A percentile compares a stretch with the other conserved stretches of the same genome.
Evolutionary conservation across 1,284 basidiomycete genomes (phyloP).

Genomic region (Boletellus deceptivus): DNA sequence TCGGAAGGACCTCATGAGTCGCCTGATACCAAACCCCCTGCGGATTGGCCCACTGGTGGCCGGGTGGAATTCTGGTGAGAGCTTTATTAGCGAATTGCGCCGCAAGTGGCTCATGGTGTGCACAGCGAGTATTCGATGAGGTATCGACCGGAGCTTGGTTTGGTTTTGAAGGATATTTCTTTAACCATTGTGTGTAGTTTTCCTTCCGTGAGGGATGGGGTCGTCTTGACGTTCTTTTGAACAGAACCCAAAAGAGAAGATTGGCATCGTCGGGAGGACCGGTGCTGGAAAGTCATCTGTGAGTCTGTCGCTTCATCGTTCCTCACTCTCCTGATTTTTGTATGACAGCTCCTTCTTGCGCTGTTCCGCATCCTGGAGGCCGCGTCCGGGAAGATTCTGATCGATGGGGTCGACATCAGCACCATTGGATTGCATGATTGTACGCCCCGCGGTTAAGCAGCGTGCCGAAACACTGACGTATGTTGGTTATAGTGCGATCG

Average conservation of each 20-base stretch:
- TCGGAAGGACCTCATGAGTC: slow-evolving; percentile 78
- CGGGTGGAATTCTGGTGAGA: slow-evolving; percentile 71
- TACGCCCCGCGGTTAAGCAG: slow-evolving; percentile 34
- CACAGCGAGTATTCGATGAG: slow-evolving; percentile 72
- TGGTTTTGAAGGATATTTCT: slow-evolving; percentile 74
- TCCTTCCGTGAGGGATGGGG: no score
- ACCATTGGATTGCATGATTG: slow-evolving; percentile 81
- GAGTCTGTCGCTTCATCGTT: slow-evolving; percentile 25
- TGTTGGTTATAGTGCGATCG: slow-evolving; percentile 55
- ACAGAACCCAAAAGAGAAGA: slow-evolving; percentile 74
- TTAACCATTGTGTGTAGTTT: slow-evolving; percentile 31
- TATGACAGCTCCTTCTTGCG: slow-evolving; percentile 54
- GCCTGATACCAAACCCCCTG: slow-evolving; percentile 57
- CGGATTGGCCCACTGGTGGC: slow-evolving; percentile 76
- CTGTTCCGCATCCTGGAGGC: slow-evolving; percentile 86
- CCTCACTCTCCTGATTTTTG: background rate
- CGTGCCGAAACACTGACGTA: background rate
- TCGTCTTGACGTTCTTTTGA: background rate
- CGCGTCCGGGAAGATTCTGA: slow-evolving; percentile 70
- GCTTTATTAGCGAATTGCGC: background rate
- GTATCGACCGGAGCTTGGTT: slow-evolving; percentile 80
- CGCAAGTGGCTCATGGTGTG: background rate
- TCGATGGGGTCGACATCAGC: slow-evolving; percentile 84
- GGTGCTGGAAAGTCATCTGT: slow-evolving; percentile 92
- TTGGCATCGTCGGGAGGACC: slow-evolving; percentile 86